Percentiles rank a stretch among this genome's conserved stretches.
These are phyloP conservation scores for Tuber borchii DNA, from an alignment of 495 filamentous ascomycete genomes.

Conservation along the genomic window DNA sequence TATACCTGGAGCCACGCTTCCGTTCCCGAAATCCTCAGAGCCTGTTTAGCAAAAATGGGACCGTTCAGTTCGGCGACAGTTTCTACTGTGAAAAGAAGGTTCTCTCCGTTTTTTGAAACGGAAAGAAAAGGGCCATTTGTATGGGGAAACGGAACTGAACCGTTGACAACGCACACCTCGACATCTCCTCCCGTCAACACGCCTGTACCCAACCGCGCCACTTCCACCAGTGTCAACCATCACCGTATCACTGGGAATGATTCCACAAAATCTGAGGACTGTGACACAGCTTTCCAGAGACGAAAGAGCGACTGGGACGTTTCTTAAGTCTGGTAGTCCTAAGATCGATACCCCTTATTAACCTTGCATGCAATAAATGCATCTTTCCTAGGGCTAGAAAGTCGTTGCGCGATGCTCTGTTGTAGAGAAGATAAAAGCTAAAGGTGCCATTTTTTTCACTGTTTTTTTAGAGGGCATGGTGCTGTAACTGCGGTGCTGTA, in stretches of 20 bases:
- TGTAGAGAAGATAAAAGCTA: neutral
- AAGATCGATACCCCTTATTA: neutral
- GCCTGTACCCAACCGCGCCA: too few relatives aligned
- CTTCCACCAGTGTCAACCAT: too few relatives aligned
- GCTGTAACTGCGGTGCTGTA: neutral
- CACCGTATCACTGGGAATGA: too few relatives aligned
- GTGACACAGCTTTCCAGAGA: constrained; percentile 13
- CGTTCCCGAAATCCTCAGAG: neutral
- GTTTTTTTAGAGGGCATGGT: neutral
- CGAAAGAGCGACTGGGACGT: constrained; percentile 22
- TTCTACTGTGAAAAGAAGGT: too few relatives aligned
- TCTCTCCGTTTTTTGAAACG: too few relatives aligned
- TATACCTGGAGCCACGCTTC: neutral
- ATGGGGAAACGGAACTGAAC: too few relatives aligned
- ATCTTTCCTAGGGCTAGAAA: neutral
- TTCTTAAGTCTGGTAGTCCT: constrained; percentile 16
- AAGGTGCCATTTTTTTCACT: neutral
- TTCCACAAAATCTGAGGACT: too few relatives aligned
- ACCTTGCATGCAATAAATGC: neutral
- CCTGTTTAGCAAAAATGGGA: too few relatives aligned
- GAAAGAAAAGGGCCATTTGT: too few relatives aligned
- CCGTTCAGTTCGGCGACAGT: too few relatives aligned
- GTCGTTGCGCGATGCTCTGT: neutral
- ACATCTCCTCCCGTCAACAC: too few relatives aligned
- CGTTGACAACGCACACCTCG: too few relatives aligned